A percentile compares a stretch with the other conserved stretches of the same genome.
Conservation (phyloP, 306 rosid genomes). For the Boehmeria nivea region DNA sequence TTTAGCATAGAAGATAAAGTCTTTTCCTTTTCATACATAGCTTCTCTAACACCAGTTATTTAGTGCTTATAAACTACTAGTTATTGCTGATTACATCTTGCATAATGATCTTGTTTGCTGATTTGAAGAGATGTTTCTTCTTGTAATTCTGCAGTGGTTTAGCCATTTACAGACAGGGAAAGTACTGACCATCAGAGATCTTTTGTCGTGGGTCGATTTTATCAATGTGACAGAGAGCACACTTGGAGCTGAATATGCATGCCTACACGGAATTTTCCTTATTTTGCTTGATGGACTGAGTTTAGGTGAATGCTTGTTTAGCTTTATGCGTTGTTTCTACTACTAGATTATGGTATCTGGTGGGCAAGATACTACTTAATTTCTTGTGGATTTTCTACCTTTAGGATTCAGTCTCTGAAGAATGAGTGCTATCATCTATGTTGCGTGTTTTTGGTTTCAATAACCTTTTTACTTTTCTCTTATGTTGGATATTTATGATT, state of each 20-base stretch:
- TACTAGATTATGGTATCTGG: not conserved
- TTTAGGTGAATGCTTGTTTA: slow-evolving; percentile 49
- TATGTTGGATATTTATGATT: no score
- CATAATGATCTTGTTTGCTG: slow-evolving; percentile 6
- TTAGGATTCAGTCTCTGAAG: no score
- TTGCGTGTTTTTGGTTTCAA: not conserved
- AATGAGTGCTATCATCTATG: no score
- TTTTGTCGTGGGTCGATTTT: slow-evolving; percentile 84
- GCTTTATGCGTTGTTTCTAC: no score
- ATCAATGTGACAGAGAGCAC: slow-evolving; percentile 42
- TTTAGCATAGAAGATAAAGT: no score
- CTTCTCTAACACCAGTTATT: no score
- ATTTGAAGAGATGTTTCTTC: slow-evolving; percentile 3
- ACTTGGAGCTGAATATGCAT: slow-evolving; percentile 64
- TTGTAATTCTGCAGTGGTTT: slow-evolving; percentile 59
- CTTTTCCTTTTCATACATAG: no score
- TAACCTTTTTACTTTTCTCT: not conserved
- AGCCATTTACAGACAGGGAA: slow-evolving; percentile 56
- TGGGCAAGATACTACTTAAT: not conserved
- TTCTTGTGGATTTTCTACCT: not conserved
- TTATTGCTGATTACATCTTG: not conserved
- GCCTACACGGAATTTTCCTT: slow-evolving; percentile 87
- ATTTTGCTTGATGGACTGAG: slow-evolving; percentile 90
- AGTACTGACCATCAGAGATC: slow-evolving; percentile 85
- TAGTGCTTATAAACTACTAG: no score